A percentile compares a stretch with the other conserved stretches of the same genome.
Evolutionary conservation across 2,329 filamentous ascomycete species (phyloP).

Genomic region (Thyridium curvatum): DNA sequence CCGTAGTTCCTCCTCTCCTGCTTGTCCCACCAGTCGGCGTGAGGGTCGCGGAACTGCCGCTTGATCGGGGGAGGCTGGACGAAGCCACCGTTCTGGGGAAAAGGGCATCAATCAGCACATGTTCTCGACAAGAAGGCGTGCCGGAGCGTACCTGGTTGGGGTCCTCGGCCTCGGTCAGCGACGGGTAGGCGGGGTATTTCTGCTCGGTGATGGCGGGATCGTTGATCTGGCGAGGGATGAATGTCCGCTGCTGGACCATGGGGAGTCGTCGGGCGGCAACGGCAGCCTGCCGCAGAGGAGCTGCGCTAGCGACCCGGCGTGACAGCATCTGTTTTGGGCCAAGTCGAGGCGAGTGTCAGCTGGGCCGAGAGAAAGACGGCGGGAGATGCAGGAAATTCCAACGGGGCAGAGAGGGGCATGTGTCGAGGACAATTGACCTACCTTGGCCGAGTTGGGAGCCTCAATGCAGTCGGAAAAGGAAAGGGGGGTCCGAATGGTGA

Average conservation of each 20-base stretch:
- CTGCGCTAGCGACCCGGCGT: conserved; percentile 49
- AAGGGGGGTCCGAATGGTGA: conserved; percentile 16
- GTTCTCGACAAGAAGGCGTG: no score
- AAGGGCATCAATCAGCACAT: neutral
- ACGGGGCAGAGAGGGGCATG: neutral
- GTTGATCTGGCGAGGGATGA: conserved; percentile 44
- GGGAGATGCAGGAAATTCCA: no score
- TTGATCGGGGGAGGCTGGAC: conserved; percentile 75
- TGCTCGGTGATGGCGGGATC: conserved; percentile 40
- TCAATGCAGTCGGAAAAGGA: conserved; percentile 22
- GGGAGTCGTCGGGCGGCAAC: conserved; percentile 41
- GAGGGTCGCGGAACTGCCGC: conserved; percentile 86
- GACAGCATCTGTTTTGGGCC: conserved; percentile 48
- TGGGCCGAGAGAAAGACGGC: conserved; percentile 1
- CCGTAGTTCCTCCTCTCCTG: conserved; percentile 96
- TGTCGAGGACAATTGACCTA: conserved; percentile 9
- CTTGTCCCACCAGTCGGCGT: conserved; percentile 94
- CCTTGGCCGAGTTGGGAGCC: conserved; percentile 25
- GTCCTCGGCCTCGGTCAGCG: conserved; percentile 53
- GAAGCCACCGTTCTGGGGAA: conserved; percentile 75
- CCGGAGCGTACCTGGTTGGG: conserved; percentile 27
- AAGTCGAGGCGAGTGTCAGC: conserved; percentile 1
- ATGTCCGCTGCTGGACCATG: conserved; percentile 50
- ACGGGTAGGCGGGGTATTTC: conserved; percentile 43
- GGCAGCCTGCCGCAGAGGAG: conserved; percentile 37